A percentile compares a stretch with the other conserved stretches of the same genome.
Conservation (phyloP, 192 early-diverging fungal species). For the Allomyces arbusculus region DNA sequence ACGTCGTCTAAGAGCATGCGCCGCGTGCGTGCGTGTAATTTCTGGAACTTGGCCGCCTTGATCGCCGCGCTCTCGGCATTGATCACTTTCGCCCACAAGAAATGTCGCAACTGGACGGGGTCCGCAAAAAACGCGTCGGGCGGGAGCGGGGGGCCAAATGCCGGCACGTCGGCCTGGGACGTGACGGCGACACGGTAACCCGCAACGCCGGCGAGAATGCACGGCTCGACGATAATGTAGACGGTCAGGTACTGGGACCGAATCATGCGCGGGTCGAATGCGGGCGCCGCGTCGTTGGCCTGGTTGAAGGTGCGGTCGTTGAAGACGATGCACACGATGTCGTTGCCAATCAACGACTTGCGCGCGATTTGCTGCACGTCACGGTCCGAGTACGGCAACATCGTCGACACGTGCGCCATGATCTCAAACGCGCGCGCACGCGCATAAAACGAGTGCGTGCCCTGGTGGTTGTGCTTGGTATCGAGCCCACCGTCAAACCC, state of each 20-base stretch:
- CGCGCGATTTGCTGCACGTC: constrained; percentile 26
- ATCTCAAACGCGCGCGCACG: constrained; percentile 18
- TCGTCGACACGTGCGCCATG: constrained; percentile 26
- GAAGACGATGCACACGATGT: constrained; percentile 22
- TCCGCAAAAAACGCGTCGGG: constrained; percentile 14
- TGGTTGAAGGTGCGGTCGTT: constrained; percentile 5
- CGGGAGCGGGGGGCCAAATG: constrained; percentile 19
- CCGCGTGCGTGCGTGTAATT: constrained; percentile 15
- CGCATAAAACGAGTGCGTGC: constrained; percentile 10
- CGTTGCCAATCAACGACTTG: constrained; percentile 29
- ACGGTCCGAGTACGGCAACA: constrained; percentile 14
- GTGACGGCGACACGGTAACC: constrained; percentile 16
- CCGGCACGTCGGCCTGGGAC: constrained; percentile 14
- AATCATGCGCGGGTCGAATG: constrained; percentile 19
- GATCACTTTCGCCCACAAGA: constrained; percentile 25
- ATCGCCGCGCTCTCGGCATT: constrained; percentile 27
- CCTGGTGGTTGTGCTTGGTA: constrained; percentile 13
- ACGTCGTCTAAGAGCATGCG: constrained; percentile 22
- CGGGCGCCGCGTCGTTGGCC: constrained; percentile 1
- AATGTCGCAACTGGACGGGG: constrained; percentile 9
- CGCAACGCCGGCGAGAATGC: constrained; percentile 2
- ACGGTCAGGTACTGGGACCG: constrained; percentile 23
- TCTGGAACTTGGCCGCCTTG: constrained; percentile 19
- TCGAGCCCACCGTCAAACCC: constrained; percentile 24
- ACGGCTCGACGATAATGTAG: constrained; percentile 17